phyloP scores from a whole-genome alignment of 2,329 filamentous ascomycete genomes.

The Elsinoe australis region DNA sequence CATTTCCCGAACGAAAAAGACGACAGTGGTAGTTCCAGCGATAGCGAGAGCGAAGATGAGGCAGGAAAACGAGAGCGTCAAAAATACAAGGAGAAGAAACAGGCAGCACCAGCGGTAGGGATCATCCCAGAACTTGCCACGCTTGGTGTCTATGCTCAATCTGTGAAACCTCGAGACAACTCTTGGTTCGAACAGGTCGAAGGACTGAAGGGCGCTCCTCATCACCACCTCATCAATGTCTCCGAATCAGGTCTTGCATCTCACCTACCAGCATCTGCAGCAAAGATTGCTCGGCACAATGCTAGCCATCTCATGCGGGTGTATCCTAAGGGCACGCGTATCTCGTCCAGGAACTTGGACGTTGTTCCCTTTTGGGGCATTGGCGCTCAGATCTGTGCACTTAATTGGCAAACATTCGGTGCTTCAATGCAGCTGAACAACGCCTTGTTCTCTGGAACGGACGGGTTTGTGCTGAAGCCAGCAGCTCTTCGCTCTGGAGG shows the following conservation, averaged over 20 bases:
- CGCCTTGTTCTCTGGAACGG: conserved; percentile 57
- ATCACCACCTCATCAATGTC: conserved; percentile 62
- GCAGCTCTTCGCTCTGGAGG: conserved; percentile 51
- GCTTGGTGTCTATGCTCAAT: conserved; percentile 62
- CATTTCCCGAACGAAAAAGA: conserved; percentile 49
- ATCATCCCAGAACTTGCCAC: conserved; percentile 60
- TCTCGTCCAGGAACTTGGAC: conserved; percentile 57
- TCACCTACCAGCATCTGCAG: conserved; percentile 42
- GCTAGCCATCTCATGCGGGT: conserved; percentile 61
- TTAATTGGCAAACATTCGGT: conserved; percentile 64
- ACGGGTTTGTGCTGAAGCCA: conserved; percentile 60
- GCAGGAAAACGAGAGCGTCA: conserved; percentile 42
- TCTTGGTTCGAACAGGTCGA: conserved; percentile 53
- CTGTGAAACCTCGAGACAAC: conserved; percentile 58
- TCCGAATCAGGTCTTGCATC: conserved; percentile 53
- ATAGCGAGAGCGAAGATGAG: conserved; percentile 36
- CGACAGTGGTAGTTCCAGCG: conserved; percentile 35
- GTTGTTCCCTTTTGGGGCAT: conserved; percentile 59
- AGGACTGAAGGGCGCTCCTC: conserved; percentile 43
- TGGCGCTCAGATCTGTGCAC: conserved; percentile 60
- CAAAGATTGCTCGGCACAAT: conserved; percentile 54
- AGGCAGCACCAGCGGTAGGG: conserved; percentile 38
- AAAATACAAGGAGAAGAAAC: conserved; percentile 49
- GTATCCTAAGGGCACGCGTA: conserved; percentile 61
- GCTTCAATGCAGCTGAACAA: conserved; percentile 61